Conservation (phyloP, 2,329 filamentous ascomycete genomes). For the Cercospora zeina region DNA sequence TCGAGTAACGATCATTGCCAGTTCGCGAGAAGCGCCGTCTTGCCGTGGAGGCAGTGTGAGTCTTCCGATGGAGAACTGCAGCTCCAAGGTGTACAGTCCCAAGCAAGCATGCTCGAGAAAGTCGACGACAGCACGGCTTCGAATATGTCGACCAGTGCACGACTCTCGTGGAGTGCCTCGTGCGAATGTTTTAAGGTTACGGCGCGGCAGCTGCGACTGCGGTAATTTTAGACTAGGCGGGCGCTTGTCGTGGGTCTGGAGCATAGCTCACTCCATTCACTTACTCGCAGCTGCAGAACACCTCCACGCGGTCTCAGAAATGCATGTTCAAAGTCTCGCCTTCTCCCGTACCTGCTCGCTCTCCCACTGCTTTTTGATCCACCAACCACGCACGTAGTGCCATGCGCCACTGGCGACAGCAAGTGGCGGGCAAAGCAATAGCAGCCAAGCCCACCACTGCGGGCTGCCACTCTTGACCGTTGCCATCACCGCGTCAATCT, state of each 20-base stretch:
- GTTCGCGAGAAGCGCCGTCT: not conserved
- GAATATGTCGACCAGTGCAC: conserved; percentile 3
- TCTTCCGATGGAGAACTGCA: not conserved
- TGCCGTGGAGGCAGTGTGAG: not conserved
- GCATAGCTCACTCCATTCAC: not conserved
- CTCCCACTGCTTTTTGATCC: conserved; percentile 71
- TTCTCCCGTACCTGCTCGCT: conserved; percentile 57
- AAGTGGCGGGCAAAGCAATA: conserved; percentile 70
- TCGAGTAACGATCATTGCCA: conserved; percentile 2
- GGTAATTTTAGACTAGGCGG: conserved; percentile 5
- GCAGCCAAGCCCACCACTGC: conserved; percentile 78
- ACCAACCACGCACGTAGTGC: conserved; percentile 71
- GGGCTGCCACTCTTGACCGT: conserved; percentile 66
- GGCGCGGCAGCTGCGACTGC: conserved; percentile 12
- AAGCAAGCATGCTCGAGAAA: conserved; percentile 7
- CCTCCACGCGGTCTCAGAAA: not conserved
- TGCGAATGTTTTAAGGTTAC: conserved; percentile 12
- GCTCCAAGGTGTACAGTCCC: conserved; percentile 2
- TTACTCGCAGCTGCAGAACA: conserved; percentile 7
- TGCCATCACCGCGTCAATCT: conserved; percentile 66
- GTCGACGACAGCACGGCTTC: conserved; percentile 9
- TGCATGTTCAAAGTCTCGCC: conserved; percentile 54
- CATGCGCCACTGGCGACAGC: conserved; percentile 68
- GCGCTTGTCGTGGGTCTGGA: not conserved
- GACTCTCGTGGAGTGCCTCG: conserved; percentile 4